Percentiles rank a stretch among this genome's conserved stretches.
Conservation (phyloP, 2,329 filamentous ascomycete species). For the Beauveria asiatica region DNA sequence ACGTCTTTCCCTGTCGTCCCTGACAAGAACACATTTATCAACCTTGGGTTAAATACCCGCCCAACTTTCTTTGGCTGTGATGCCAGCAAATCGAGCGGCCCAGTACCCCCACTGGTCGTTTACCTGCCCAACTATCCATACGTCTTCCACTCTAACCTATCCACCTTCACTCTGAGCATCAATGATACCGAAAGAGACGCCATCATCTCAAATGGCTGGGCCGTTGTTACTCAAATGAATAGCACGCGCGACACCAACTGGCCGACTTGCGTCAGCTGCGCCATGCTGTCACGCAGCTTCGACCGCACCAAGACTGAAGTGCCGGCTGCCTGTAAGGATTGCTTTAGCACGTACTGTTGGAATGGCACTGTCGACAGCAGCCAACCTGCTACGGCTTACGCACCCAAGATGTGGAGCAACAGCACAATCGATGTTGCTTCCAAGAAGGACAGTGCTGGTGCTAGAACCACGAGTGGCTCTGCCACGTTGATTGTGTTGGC, state of each 20-base stretch:
- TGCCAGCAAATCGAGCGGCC: constrained; percentile 43
- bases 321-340: constrained; percentile 63
- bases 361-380: constrained; percentile 54
- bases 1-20: constrained; percentile 53
- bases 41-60: constrained; percentile 48
- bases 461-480: not conserved
- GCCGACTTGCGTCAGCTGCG: constrained; percentile 81
- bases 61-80: constrained; percentile 59
- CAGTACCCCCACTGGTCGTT: constrained; percentile 59
- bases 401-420: constrained; percentile 5
- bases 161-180: constrained; percentile 65
- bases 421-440: not conserved
- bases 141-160: constrained; percentile 65
- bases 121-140: constrained; percentile 79
- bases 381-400: constrained; percentile 14
- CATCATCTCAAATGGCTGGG: constrained; percentile 81
- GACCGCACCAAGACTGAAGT: constrained; percentile 59
- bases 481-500: not conserved
- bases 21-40: constrained; percentile 45
- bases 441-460: not conserved
- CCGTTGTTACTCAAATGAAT: constrained; percentile 77
- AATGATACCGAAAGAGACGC: constrained; percentile 58
- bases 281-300: constrained; percentile 69
- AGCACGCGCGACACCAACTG: constrained; percentile 64
- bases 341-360: constrained; percentile 87